A percentile compares a stretch with the other conserved stretches of the same genome.
Conservation (phyloP, 2,329 filamentous ascomycete species). For the Hansfordia pulvinata region DNA sequence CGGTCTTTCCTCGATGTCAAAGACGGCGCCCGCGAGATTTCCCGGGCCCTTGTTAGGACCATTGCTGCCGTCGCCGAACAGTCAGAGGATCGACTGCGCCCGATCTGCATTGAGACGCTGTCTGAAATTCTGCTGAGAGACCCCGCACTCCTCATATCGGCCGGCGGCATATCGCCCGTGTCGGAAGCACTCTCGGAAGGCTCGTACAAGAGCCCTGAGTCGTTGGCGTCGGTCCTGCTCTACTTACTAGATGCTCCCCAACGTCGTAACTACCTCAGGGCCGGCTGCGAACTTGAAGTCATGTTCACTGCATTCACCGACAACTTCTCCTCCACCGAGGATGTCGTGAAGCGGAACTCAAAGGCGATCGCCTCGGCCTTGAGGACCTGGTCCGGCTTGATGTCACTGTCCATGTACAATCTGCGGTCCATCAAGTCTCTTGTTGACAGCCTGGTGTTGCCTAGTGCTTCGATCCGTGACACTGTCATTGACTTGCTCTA, state of each 20-base stretch:
- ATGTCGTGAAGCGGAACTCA: slow-evolving; percentile 67
- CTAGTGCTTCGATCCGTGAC: slow-evolving; percentile 46
- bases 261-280: slow-evolving; percentile 67
- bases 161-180: slow-evolving; percentile 74
- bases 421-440: slow-evolving; percentile 76
- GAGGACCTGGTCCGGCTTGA: slow-evolving; percentile 86
- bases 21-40: slow-evolving; percentile 77
- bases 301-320: slow-evolving; percentile 91
- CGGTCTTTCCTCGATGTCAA: slow-evolving; percentile 93
- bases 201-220: slow-evolving; percentile 84
- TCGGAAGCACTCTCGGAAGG: slow-evolving; percentile 88
- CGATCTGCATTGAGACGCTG: slow-evolving; percentile 85
- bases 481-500: slow-evolving; percentile 83
- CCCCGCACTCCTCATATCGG: slow-evolving; percentile 65
- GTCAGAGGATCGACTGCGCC: slow-evolving; percentile 68
- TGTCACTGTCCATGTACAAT: slow-evolving; percentile 78
- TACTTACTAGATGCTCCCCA: slow-evolving; percentile 79
- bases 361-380: slow-evolving; percentile 86
- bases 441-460: slow-evolving; percentile 46
- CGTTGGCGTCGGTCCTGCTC: slow-evolving; percentile 73
- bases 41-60: slow-evolving; percentile 73
- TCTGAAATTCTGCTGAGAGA: slow-evolving; percentile 85
- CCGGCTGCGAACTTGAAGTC: slow-evolving; percentile 79
- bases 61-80: slow-evolving; percentile 85
- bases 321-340: slow-evolving; percentile 47